A percentile compares a stretch with the other conserved stretches of the same genome.
phyloP scores from a whole-genome alignment of 352 stramenopile species.

The Pythium aquatile region DNA sequence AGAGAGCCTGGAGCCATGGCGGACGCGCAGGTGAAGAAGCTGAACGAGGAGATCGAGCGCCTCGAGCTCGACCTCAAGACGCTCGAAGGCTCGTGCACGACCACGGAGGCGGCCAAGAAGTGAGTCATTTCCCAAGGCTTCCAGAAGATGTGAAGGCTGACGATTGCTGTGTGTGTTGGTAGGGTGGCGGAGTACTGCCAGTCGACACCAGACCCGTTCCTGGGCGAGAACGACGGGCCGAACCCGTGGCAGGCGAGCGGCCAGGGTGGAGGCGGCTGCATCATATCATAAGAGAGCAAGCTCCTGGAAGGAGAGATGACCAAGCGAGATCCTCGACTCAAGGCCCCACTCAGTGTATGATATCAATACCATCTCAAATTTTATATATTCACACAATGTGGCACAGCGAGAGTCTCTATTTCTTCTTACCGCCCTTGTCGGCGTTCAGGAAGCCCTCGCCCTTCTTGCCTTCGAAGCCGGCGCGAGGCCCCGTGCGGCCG shows the following conservation, averaged over 20 bases:
- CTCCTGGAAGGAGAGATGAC: no score
- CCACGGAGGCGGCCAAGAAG: conserved; percentile 79
- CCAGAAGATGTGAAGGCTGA: no score
- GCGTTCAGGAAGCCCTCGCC: conserved; percentile 69
- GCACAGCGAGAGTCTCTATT: conserved; percentile 24
- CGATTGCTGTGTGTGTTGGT: background rate
- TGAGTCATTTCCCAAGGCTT: conserved; percentile 26
- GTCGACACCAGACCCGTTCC: conserved; percentile 64
- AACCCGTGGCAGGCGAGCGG: conserved; percentile 74
- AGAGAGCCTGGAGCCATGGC: conserved; percentile 7
- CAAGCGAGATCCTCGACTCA: no score
- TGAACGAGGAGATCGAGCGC: conserved; percentile 72
- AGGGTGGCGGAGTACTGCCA: conserved; percentile 79
- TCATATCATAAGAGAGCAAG: conserved; percentile 43
- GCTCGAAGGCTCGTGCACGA: conserved; percentile 73
- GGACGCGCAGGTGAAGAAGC: conserved; percentile 76
- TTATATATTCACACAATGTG: conserved; percentile 44
- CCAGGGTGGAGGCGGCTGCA: conserved; percentile 60
- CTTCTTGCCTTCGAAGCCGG: conserved; percentile 83
- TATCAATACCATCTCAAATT: conserved; percentile 26
- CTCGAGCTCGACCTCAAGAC: conserved; percentile 81
- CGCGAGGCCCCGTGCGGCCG: conserved; percentile 33
- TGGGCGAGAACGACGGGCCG: conserved; percentile 69
- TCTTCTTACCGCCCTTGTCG: conserved; percentile 42
- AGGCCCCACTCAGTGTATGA: conserved; percentile 6